Evolutionary conservation across 176 grass and related monocot species (phyloP), one percentile per base, ranked within the genome.

Genomic region (Phragmites australis): DNA sequence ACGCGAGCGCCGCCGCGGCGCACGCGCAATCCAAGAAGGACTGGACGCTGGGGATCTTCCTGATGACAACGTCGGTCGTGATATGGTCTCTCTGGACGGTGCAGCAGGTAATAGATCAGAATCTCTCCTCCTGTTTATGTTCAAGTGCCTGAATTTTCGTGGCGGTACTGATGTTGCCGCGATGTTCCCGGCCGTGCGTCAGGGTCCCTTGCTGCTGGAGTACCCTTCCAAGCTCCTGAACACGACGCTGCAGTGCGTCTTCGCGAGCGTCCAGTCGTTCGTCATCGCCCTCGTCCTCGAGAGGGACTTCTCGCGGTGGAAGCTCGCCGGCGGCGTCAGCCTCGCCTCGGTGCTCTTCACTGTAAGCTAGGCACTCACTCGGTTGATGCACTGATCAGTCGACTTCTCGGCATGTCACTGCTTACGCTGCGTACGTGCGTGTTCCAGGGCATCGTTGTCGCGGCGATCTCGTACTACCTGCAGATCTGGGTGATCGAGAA

Each of bases 151-250:
- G 43, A n/a, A 58, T 65, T 44, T 31, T 39, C 48, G 11, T 4
- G 8, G 8, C 53, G 3, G 44, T 53, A 18, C 34, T 50, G 3
- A 31, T 75, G 3, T 6, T 66, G 29, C 19, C 16, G 10, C 44
- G 37, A 2, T 39, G 7, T 29, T 71, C 31, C 10, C 0, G 32
- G 8, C 19, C 26, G 22, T 58, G 58, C 21, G 10, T 9, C 76
- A 97, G 91, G 89, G 87, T 0, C 82, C 81, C 0, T 42, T 94
- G 74, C 70, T 97, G 79, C 53, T 84, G 46, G 82, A 90, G 52
- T 92, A 91, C 54, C 91, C 91, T 11, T 90, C 94, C 1, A 90
- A 88, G 76, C 88, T 97, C 55, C 80, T 97, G 9, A 94, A 90
- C 60, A 86, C 89, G 29, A 86, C 74, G 26, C 83, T 94, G n/a